Percentiles rank a stretch among this genome's conserved stretches.
Conservation (phyloP, 1,139 yeast species). For the Hansenula sp. region DNA sequence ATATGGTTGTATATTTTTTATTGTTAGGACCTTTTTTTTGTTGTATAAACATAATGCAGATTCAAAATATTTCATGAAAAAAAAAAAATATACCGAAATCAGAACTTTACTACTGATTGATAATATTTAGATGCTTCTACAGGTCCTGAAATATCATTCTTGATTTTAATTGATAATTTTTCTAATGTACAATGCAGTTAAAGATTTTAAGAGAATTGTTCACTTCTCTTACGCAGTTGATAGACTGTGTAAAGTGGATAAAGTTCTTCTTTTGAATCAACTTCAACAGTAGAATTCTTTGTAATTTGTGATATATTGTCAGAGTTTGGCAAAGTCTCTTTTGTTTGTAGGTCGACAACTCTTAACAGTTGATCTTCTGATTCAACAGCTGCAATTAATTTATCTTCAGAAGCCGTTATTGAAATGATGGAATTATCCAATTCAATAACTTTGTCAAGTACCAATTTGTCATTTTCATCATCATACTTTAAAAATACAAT, state of each 20-base stretch:
- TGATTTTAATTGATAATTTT: neutral
- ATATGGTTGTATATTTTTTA: too few species aligned
- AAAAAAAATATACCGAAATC: too few species aligned
- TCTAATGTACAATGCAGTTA: too few species aligned
- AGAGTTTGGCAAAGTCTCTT: slow-evolving; percentile 6
- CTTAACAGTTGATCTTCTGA: slow-evolving; percentile 29
- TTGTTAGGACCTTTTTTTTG: too few species aligned
- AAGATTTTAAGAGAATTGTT: too few species aligned
- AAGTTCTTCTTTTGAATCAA: slow-evolving; percentile 36
- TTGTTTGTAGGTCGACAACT: slow-evolving; percentile 24
- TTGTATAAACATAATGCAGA: too few species aligned
- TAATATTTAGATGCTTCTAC: too few species aligned
- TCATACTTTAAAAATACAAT: slow-evolving; percentile 38
- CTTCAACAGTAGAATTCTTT: slow-evolving; percentile 22
- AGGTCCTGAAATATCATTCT: too few species aligned
- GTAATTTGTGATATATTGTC: slow-evolving; percentile 12
- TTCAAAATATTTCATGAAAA: too few species aligned
- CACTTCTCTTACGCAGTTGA: slow-evolving; percentile 78
- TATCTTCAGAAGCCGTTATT: slow-evolving; percentile 27
- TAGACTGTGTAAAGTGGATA: slow-evolving; percentile 63
- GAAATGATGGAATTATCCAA: slow-evolving; percentile 30
- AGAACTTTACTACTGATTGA: too few species aligned
- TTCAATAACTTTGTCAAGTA: slow-evolving; percentile 28
- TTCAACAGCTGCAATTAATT: slow-evolving; percentile 45
- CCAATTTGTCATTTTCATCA: slow-evolving; percentile 24